These are phyloP conservation scores for Nicotiana knightiana DNA, from an alignment of 257 asterid species.

Conservation along the genomic window DNA sequence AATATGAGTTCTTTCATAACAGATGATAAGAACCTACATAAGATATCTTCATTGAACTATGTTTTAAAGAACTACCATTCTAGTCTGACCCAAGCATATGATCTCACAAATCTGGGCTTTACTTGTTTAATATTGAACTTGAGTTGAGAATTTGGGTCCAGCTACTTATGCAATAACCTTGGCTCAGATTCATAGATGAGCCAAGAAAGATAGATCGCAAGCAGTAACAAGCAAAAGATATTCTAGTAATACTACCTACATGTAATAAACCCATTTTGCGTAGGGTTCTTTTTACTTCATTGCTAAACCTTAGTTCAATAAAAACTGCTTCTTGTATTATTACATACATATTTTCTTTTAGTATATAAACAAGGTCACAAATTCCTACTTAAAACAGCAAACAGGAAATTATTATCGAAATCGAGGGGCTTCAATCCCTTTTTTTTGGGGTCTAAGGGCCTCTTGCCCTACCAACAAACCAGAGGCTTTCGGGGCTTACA, in stretches of 20 bases:
- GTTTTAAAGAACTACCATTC: neutral
- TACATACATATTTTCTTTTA: neutral
- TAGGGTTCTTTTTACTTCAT: neutral
- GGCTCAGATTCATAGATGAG: neutral
- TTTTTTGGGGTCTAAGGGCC: neutral
- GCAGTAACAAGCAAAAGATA: neutral
- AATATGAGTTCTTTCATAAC: neutral
- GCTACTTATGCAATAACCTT: neutral
- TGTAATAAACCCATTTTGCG: neutral
- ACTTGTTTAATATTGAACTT: neutral
- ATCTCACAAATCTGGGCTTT: neutral
- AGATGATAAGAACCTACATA: neutral
- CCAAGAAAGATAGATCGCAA: neutral
- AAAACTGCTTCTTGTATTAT: neutral
- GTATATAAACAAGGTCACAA: neutral
- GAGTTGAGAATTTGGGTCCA: neutral
- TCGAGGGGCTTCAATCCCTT: neutral
- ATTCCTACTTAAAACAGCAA: neutral
- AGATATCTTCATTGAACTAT: neutral
- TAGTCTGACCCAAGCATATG: conserved; percentile 1
- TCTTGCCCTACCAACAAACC: neutral
- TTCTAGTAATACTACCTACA: neutral
- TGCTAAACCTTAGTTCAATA: neutral
- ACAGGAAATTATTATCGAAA: neutral
- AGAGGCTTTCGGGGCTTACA: neutral